Base-by-base conservation (phyloP, 2,329 filamentous ascomycete species). In the Colletotrichum camelliae region DNA sequence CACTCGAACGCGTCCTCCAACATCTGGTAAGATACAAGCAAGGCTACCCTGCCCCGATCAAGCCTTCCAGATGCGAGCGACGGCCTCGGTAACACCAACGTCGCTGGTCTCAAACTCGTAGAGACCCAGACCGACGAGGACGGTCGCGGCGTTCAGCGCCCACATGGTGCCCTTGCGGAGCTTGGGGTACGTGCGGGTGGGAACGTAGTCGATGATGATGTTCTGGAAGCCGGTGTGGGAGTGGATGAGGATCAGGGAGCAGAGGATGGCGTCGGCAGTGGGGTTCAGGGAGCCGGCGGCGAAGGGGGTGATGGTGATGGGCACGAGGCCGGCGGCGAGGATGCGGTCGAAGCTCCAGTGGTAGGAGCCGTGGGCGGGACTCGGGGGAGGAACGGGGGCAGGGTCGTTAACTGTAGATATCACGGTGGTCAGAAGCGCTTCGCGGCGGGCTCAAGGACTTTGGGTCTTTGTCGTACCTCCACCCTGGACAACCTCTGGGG, bases 41-140 rank as follows among this genome's bases (percentile, higher is more conserved):
- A 18, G n/a, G 27, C 16, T 15, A 69, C 65, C 29, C 31, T 52
- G 8, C 31, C 67, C 7, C 8, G 8, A 24, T 81, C 88, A 95
- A 81, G 97, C 96, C 82, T 90, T 95, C 97, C 97, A 99, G 77
- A 98, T 88, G 83, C 94, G 92, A 90, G 94, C 95, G 79, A 98
- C 90, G 37, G 93, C 94, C 90, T 98, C 96, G 10, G 96, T 98
- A 76, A 99, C 85, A 79, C 97, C 97, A 68, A 99, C 95, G 80
- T 99, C 97, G 83, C 98, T 98, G 37, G 97, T 99, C 93, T 99
- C 97, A 82, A 98, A 98, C 86, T 98, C 96, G 87, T 99, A 99
- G 82, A 98, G 90, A 74, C 96, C 96, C 79, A 98, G 90, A 67
- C 94, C 96, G 77, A 96, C 95, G 68, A 95, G 88, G 74, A 96